Evolutionary conservation across 192 early-diverging fungal species (phyloP), one percentile per base, ranked within the genome.

Genomic region (Backusella tarrabulga): DNA sequence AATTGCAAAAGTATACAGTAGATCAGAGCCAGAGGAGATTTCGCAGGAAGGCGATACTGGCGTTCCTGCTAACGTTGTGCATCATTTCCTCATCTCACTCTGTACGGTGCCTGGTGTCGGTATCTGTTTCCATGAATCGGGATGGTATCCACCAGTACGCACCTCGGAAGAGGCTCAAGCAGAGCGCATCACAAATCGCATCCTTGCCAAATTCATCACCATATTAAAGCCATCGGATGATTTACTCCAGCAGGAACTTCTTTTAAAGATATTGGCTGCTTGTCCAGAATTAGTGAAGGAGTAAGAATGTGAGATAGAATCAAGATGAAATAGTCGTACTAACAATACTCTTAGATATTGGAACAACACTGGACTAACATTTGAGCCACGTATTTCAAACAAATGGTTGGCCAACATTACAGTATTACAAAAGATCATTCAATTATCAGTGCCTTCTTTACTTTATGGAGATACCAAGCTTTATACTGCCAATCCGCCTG

Each of bases 351-450:
- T 66, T 75, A 93, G 92, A 12, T 93, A 85, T 73, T 95, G 92
- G 93, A 80, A 86, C 75, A 79, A 83, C 21, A 78, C 81, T 6
- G 80, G 79, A 17, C 73, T 93, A 35, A 91, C 91, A 23, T 88
- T 93, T 79, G 94, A 96, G 23, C 93, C 93, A 19, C 87, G 92
- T 29, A 80, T 89, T 12, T 92, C 91, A 4, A 80, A 83, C 2
- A 88, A 90, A 67, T 96, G 92, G 91, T 71, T 95, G n/a, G 87
- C 88, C 4, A 96, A 94, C 74, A 91, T 94, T 84, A 90, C 93
- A 3, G 73, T 95, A 2, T 83, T 90, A 4, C 89, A 91, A 63
- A 94, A 91, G 34, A 85, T 93, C 52, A 90, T 95, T 17, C 71
- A 84, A 29, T 80, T 94, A 4, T 87, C 92, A 6, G 83, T 92